Base-by-base conservation (phyloP, 2,329 filamentous ascomycete species). In the Neoscytalidium dimidiatum region DNA sequence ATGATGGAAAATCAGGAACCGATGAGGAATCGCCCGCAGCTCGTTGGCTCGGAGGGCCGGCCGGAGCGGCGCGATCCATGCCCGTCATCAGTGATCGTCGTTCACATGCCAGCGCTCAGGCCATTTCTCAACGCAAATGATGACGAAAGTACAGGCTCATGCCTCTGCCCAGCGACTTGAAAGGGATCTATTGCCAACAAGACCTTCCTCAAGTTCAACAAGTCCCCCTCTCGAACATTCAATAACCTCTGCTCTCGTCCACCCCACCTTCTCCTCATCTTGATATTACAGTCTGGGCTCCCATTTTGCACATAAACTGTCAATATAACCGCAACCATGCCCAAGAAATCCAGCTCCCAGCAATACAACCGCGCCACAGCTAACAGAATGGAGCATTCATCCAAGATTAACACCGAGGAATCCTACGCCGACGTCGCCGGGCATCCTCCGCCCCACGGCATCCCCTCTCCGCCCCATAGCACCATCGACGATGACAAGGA, bases 391-490 rank as follows among this genome's bases (percentile, higher is more conserved):
- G 35, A 23, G 8, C 43, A 38, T 8, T 43, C 56, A 11, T 31
- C 56, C 31, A n/a, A 49, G 19, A 29, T 49, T 31, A 26, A 17
- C 44, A 62, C 19, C 41, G 44, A 38, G 19, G 11, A 44, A 23
- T 28, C 62, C 51, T 64, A 64, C 38, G 62, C 62, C 29, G 41
- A 58, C 17, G 51, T 64, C 19, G 62, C 62, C 28, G 23, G 33
- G 23, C 56, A 60, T 8, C 9, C 35, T 6, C 9, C 51, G 3
- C 26, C 41, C n/a, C n/a, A 38, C 35, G 52, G 29, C 41, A 41
- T 57, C 41, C 56, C 56, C 9, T 60, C 56, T n/a, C 56, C 56
- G 9, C 56, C 56, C 5, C 56, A 60, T 28, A 33, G 26, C 38
- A 48, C 56, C 28, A 23, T 46, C 41, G 56, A 60, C 28, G 51